Evolutionary conservation across 495 filamentous ascomycete genomes (phyloP), one percentile per base, ranked within the genome.

Genomic region (Penicillium salamii): DNA sequence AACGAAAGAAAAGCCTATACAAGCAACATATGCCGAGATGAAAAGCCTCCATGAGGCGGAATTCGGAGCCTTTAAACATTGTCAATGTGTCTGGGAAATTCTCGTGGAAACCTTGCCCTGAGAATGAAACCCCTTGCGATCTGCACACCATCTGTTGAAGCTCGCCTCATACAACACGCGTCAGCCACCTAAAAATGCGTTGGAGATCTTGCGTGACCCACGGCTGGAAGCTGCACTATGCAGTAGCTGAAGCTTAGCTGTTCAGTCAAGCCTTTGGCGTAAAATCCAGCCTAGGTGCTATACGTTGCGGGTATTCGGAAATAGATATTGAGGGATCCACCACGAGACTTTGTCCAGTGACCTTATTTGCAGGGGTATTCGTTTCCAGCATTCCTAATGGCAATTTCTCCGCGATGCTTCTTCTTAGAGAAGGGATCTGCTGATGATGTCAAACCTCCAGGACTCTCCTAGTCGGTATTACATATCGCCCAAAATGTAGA

Each of bases 41-140:
- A n/a, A n/a, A n/a, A n/a, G n/a, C n/a, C n/a, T n/a, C n/a, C 23
- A 26, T 8, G 8, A 3, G 28, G 34, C 29, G 46, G 36, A 21
- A 39, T 48, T 23, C 14, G 12, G 35, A 23, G 35, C 26, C 17
- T 48, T 48, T 48, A 40, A 26, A 23, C 35, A 32, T 48, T 5
- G 14, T 34, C 19, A 29, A 33, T 40, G 7, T 33, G 31, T n/a
- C 26, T 17, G n/a, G 35, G 46, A 48, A 35, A 48, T 48, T 40
- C 17, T 23, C 29, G 7, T 40, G 35, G 11, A 31, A 47, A 47
- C 34, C 33, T 38, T 38, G 6, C 35, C 26, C 46, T 37, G 24
- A 29, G 46, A 48, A 48, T 48, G 46, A 7, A 35, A 2, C 36
- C 46, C 46, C 46, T 48, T 48, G 46, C 32, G 14, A 46, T 18